phyloP scores from a whole-genome alignment of 2,329 filamentous ascomycete genomes.

The Neonectria faginata region DNA sequence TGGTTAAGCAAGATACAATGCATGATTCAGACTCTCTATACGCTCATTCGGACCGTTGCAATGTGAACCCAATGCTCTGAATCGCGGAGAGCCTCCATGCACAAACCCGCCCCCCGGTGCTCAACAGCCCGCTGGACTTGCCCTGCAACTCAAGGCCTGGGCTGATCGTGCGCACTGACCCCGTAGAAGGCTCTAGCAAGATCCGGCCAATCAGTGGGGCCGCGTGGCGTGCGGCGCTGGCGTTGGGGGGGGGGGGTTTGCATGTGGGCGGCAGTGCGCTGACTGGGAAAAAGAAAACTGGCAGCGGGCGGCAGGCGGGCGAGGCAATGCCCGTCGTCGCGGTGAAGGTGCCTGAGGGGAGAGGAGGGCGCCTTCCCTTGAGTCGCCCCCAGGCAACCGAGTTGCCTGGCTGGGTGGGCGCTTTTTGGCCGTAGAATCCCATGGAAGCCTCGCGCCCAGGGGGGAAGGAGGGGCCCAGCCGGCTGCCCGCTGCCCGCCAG shows the following conservation, averaged over 20 bases:
- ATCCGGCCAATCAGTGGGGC: conserved; percentile 38
- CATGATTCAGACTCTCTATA: not conserved
- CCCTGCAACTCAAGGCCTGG: not conserved
- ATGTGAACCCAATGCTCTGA: not conserved
- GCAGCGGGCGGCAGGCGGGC: conserved; percentile 9
- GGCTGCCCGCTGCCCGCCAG: conserved; percentile 26
- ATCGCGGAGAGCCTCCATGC: not conserved
- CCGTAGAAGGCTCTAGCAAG: conserved; percentile 43
- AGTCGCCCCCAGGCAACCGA: conserved; percentile 7
- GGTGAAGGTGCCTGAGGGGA: not conserved
- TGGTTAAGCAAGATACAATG: not conserved
- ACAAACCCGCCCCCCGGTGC: not conserved
- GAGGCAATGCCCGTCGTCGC: not conserved
- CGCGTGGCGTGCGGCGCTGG: conserved; percentile 20
- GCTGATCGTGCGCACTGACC: conserved; percentile 12
- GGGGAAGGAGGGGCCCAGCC: conserved; percentile 45
- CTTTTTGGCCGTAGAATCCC: conserved; percentile 56
- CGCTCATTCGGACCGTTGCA: not conserved
- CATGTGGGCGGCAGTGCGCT: conserved; percentile 20
- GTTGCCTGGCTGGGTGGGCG: conserved; percentile 34
- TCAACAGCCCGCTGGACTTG: not conserved
- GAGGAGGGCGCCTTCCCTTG: not conserved
- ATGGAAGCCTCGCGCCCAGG: conserved; percentile 57
- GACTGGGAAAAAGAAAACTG: conserved; percentile 6
- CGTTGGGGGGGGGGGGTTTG: conserved; percentile 4